Percentiles rank a stretch among this genome's conserved stretches.
These are phyloP conservation scores for Hypoxylon crocopeplum DNA, from an alignment of 495 filamentous ascomycete species.

Conservation along the genomic window DNA sequence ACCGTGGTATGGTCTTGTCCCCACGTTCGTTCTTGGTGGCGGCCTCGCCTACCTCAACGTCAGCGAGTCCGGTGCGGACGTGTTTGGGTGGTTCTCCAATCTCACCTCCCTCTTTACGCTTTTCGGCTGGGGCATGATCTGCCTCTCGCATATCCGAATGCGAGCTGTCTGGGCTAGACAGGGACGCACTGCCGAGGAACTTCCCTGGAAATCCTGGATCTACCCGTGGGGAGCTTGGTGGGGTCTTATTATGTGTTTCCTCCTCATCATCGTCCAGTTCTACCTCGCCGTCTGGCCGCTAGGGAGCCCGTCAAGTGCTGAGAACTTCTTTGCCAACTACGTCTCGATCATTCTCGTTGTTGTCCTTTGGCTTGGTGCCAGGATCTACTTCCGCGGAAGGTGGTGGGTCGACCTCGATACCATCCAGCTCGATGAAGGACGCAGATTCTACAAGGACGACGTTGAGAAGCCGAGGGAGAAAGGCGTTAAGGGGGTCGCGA, in stretches of 20 bases:
- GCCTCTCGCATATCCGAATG: conserved; percentile 70
- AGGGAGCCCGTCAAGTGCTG: conserved; percentile 49
- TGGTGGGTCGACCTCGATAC: conserved; percentile 67
- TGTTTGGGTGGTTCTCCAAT: conserved; percentile 64
- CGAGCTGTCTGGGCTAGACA: conserved; percentile 57
- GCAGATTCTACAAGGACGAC: conserved; percentile 51
- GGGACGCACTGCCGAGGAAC: conserved; percentile 52
- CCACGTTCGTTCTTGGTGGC: conserved; percentile 57
- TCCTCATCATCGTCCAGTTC: conserved; percentile 63
- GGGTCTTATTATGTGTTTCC: conserved; percentile 58
- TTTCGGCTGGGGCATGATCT: conserved; percentile 79
- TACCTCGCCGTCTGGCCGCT: conserved; percentile 61
- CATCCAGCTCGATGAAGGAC: conserved; percentile 49
- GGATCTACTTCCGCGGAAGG: conserved; percentile 55
- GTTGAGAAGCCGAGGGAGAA: conserved; percentile 39
- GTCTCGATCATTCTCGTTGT: conserved; percentile 63
- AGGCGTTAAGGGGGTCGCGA: conserved; percentile 19
- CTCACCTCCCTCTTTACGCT: conserved; percentile 73
- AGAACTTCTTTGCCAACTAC: conserved; percentile 65
- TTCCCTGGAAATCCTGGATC: conserved; percentile 51
- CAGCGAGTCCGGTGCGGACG: conserved; percentile 44
- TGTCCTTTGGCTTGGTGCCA: conserved; percentile 42
- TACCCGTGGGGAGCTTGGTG: conserved; percentile 65
- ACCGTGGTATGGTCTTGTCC: conserved; percentile 54
- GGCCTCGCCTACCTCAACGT: conserved; percentile 63